Percentiles rank a stretch among this genome's conserved stretches.
These are phyloP conservation scores for Heritiera littoralis DNA, from an alignment of 345 rosid genomes.

Conservation along the genomic window DNA sequence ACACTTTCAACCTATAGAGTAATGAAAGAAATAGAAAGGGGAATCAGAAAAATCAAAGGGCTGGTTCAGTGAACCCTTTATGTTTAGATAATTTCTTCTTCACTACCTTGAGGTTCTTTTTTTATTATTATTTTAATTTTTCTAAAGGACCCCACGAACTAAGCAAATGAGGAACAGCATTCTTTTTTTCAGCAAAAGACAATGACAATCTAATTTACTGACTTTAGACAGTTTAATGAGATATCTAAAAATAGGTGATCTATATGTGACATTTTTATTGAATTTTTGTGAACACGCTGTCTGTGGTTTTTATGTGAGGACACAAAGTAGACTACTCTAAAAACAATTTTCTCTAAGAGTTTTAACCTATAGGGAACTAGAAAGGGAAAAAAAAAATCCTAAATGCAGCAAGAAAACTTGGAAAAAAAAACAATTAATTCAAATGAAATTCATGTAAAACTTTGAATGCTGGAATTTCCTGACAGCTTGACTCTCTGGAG, in stretches of 20 bases:
- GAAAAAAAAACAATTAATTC: neutral
- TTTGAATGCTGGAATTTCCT: neutral
- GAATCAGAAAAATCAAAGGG: neutral
- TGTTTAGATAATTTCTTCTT: neutral
- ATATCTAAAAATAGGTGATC: neutral
- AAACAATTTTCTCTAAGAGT: neutral
- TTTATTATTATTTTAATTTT: neutral
- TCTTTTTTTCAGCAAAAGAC: neutral
- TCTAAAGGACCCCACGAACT: neutral
- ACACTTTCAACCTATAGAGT: neutral
- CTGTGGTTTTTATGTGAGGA: neutral
- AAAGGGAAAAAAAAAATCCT: neutral
- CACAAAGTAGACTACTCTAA: neutral
- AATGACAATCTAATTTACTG: neutral
- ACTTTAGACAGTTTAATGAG: constrained; percentile 3
- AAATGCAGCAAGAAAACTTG: neutral
- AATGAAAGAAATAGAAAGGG: neutral
- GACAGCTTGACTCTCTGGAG: neutral
- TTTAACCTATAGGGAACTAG: neutral
- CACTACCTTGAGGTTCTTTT: neutral
- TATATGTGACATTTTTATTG: neutral
- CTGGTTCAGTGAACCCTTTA: neutral
- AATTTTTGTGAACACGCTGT: neutral
- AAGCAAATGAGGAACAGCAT: neutral
- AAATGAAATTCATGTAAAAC: neutral